Conservation (phyloP, 768 basidiomycete genomes). For the Suillus luteus region DNA sequence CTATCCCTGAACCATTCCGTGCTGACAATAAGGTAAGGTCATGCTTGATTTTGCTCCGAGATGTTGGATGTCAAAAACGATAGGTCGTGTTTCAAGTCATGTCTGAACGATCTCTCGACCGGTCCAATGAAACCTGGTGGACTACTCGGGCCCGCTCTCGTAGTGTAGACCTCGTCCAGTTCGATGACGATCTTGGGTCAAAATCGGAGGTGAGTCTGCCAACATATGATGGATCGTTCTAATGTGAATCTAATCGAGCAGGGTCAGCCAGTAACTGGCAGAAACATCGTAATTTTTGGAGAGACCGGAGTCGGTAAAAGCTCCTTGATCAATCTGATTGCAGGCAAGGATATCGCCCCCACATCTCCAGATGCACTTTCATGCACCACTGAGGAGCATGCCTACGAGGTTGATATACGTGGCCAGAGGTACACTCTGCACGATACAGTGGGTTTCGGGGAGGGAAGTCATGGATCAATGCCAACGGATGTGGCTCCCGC, state of each 20-base stretch:
- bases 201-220: conserved; percentile 3
- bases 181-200: neutral
- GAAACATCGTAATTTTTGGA: conserved; percentile 46
- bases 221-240: neutral
- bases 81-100: neutral
- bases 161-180: neutral
- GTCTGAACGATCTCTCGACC: conserved; percentile 2
- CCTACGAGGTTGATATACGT: conserved; percentile 29
- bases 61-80: neutral
- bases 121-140: neutral
- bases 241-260: neutral
- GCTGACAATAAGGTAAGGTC: neutral
- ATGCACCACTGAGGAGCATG: conserved; percentile 36
- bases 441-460: conserved; percentile 37
- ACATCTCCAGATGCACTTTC: conserved; percentile 36
- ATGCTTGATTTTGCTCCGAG: neutral
- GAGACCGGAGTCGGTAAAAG: conserved; percentile 47
- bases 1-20: neutral
- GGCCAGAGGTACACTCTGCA: conserved; percentile 29
- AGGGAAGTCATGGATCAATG: conserved; percentile 11
- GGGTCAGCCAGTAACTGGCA: neutral
- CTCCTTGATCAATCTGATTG: conserved; percentile 44
- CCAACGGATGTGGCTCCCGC: conserved; percentile 13
- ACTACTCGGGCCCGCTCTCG: neutral
- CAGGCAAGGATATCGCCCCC: conserved; percentile 29